phyloP scores from a whole-genome alignment of 768 basidiomycete genomes.

The Lactifluus pinguis region DNA sequence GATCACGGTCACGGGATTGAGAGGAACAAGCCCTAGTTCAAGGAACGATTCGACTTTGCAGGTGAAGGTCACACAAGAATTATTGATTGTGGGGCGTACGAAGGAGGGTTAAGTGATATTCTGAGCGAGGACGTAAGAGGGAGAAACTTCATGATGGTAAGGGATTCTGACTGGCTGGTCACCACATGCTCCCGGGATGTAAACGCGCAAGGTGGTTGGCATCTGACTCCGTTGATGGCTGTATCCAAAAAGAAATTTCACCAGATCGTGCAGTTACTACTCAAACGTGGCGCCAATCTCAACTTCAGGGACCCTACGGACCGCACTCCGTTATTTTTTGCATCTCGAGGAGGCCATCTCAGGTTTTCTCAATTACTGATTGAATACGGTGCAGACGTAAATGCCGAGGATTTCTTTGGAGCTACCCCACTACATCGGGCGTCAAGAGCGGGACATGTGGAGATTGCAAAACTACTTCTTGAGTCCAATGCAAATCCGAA shows the following conservation, averaged over 20 bases:
- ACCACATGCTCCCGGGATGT: neutral
- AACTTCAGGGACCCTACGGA: rapidly evolving
- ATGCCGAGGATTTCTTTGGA: no score
- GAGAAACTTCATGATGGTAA: no score
- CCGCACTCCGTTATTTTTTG: neutral
- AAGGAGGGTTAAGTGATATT: no score
- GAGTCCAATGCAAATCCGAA: no score
- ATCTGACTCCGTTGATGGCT: neutral
- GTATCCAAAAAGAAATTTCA: neutral
- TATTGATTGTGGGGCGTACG: no score
- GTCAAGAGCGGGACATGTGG: no score
- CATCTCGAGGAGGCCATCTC: neutral
- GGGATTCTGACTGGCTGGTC: constrained; percentile 1
- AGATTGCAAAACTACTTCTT: neutral
- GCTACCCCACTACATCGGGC: neutral
- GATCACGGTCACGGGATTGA: constrained; percentile 34
- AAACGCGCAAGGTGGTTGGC: no score
- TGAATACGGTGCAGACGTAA: neutral
- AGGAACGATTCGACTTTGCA: constrained; percentile 71
- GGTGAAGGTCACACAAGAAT: constrained; percentile 89
- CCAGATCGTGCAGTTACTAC: neutral
- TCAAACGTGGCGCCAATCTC: neutral
- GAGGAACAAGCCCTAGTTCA: constrained; percentile 84
- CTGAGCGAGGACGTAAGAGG: no score
- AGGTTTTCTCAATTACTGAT: neutral